Base-by-base conservation (phyloP, 2,329 filamentous ascomycete genomes). In the Venturiaceae sp. region DNA sequence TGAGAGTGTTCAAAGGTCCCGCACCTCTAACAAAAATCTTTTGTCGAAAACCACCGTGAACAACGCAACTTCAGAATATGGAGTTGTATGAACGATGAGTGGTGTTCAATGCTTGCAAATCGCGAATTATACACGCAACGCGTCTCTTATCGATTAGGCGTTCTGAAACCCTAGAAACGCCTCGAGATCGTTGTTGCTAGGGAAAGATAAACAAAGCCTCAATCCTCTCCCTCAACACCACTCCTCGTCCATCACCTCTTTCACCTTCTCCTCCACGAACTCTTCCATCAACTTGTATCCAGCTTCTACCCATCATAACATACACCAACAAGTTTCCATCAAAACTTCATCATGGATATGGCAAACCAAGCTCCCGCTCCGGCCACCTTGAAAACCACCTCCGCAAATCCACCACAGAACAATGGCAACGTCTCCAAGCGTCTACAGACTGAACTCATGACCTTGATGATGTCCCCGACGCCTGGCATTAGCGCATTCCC, bases 401-500 rank as follows among this genome's bases (percentile, higher is more conserved):
- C 32, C 33, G 5, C 30, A 56, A 19, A 23, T 11, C 33, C 57
- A 28, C 19, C 23, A 14, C 26, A 32, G 16, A 65, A 69, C 62
- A 75, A 68, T 63, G 71, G 71, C 55, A 78, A 73, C 59, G 74
- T 79, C 56, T 71, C 77, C 52, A 76, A 77, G 66, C 74, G 76
- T 67, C 81, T 99, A 59, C 94, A 99, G 75, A 95, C 92, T 53
- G 94, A 99, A 75, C 82, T 99, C 65, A 97, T 99, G 92, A 87
- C 94, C 73, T 85, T 99, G 66, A 97, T 99, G 94, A 92, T 91
- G 66, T 92, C 92, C 44, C 87, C 92, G 1, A 92, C 92, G 0
- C 90, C 92, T 14, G 94, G 94, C 64, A 86, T 97, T 68, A 96
- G 92, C 58, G 95, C 95, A 63, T 99, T 99, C 73, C 94, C 94